Conservation (phyloP, 176 grass and related monocot species). For the Puya raimondii region DNA sequence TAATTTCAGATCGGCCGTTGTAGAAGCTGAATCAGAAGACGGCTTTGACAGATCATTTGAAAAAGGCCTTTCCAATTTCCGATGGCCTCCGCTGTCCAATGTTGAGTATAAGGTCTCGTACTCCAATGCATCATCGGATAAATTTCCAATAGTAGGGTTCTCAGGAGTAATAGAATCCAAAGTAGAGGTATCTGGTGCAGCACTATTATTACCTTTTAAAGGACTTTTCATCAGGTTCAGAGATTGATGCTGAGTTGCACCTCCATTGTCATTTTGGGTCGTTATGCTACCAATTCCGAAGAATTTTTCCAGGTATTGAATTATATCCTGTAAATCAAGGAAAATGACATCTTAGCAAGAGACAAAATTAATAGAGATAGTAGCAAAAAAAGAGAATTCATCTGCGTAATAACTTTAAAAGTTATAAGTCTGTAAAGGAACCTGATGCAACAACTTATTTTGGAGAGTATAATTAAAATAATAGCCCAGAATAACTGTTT, state of each 20-base stretch:
- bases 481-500: too few species aligned
- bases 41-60: constrained; percentile 56
- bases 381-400: neutral
- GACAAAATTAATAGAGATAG: neutral
- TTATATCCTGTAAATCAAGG: constrained; percentile 57
- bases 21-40: constrained; percentile 61
- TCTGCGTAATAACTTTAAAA: neutral
- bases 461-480: too few species aligned
- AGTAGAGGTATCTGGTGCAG: constrained; percentile 22
- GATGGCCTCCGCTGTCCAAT: constrained; percentile 46
- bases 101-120: constrained; percentile 70
- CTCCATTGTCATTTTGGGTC: constrained; percentile 64
- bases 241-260: constrained; percentile 43
- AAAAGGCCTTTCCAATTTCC: constrained; percentile 36
- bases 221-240: constrained; percentile 35
- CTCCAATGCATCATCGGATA: constrained; percentile 66
- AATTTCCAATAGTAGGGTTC: constrained; percentile 42
- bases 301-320: constrained; percentile 92
- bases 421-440: too few species aligned
- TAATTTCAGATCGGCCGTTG: constrained; percentile 66
- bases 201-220: constrained; percentile 28
- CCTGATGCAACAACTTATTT: too few species aligned
- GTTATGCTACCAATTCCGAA: constrained; percentile 58
- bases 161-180: constrained; percentile 50
- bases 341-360: constrained; percentile 18